Evolutionary conservation across 2,329 filamentous ascomycete genomes (phyloP).

Genomic region (Passalora sequoiae): DNA sequence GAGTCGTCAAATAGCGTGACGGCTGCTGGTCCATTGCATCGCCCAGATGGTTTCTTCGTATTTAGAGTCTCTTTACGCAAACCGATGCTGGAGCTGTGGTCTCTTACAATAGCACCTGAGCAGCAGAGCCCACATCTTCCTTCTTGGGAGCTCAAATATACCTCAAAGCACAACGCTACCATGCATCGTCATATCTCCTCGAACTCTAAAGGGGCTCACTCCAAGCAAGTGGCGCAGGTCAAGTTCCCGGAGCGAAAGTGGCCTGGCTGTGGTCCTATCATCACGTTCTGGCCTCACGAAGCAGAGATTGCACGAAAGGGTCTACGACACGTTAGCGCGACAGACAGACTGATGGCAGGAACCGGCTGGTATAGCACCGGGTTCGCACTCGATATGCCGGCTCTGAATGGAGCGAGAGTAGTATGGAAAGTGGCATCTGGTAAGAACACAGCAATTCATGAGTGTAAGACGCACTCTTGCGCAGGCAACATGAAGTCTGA

Average conservation of each 20-base stretch:
- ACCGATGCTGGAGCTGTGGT: conserved; percentile 1
- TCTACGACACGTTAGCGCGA: not conserved
- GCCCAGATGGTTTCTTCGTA: too few species aligned
- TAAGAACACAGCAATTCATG: not conserved
- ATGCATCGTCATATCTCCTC: not conserved
- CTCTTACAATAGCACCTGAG: not conserved
- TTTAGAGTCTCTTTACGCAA: too few species aligned
- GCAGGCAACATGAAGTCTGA: not conserved
- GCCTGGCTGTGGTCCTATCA: conserved; percentile 1
- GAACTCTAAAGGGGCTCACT: not conserved
- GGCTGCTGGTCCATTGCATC: too few species aligned
- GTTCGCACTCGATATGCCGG: not conserved
- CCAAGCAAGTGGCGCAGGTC: not conserved
- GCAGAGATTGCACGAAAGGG: conserved; percentile 2
- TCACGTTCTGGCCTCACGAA: conserved; percentile 7
- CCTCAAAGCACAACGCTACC: not conserved
- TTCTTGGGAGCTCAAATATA: conserved; percentile 3
- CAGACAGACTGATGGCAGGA: conserved; percentile 3
- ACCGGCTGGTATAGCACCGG: not conserved
- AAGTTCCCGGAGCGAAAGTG: conserved; percentile 1
- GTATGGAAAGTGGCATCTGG: not conserved
- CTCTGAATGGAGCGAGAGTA: not conserved
- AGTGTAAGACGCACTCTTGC: not conserved
- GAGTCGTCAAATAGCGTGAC: too few species aligned
- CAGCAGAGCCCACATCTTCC: not conserved